These are phyloP conservation scores for Setomelanomma holmii DNA, from an alignment of 2,329 filamentous ascomycete species.

Conservation along the genomic window DNA sequence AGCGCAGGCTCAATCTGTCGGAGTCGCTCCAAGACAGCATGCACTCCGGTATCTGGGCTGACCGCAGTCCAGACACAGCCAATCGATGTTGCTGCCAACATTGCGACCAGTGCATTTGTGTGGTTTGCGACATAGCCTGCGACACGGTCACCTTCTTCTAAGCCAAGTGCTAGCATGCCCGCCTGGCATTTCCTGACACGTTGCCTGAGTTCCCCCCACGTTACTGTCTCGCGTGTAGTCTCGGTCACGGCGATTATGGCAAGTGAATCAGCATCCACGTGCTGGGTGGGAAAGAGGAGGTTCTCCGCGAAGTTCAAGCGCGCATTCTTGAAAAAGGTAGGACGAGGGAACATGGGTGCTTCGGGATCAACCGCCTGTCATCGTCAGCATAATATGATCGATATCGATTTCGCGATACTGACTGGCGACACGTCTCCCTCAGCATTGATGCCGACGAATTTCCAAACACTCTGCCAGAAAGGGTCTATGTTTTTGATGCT, in stretches of 20 bases:
- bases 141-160: constrained; percentile 70
- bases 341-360: constrained; percentile 82
- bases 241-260: constrained; percentile 87
- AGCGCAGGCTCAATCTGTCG: constrained; percentile 83
- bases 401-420: constrained; percentile 22
- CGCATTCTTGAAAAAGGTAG: constrained; percentile 81
- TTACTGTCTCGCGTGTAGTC: constrained; percentile 67
- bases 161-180: constrained; percentile 70
- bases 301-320: constrained; percentile 95
- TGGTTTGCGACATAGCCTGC: constrained; percentile 88
- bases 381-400: too few species aligned
- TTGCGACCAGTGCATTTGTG: constrained; percentile 82
- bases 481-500: constrained; percentile 75
- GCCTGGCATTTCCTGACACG: constrained; percentile 76
- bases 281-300: constrained; percentile 75
- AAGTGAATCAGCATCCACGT: constrained; percentile 64
- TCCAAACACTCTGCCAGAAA: constrained; percentile 89
- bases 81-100: constrained; percentile 81
- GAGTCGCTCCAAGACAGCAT: constrained; percentile 86
- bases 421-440: constrained; percentile 69
- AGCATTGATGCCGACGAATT: constrained; percentile 77
- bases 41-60: constrained; percentile 89
- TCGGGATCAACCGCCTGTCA: constrained; percentile 73
- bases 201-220: constrained; percentile 83
- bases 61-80: constrained; percentile 94